Percentiles rank a stretch among this genome's conserved stretches.
phyloP scores from a whole-genome alignment of 257 asterid species.

The Capsicum baccatum region DNA sequence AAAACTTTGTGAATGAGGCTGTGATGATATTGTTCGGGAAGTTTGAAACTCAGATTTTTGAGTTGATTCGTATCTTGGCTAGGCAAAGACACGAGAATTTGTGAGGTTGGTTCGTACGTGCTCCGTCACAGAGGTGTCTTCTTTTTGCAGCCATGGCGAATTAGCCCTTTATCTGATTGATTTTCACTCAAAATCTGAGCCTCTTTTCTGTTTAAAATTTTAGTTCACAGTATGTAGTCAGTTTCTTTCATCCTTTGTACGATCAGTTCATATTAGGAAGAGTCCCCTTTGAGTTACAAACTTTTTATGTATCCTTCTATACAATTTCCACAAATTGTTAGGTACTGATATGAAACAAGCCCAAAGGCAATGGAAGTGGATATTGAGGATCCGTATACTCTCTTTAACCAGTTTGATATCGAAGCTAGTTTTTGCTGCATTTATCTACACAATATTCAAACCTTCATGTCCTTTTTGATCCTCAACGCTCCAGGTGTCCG shows the following conservation, averaged over 20 bases:
- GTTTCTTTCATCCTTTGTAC: background rate
- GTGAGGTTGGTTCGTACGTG: background rate
- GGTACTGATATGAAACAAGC: background rate
- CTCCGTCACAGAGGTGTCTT: background rate
- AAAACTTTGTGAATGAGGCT: slow-evolving; percentile 8
- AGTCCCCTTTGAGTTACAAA: background rate
- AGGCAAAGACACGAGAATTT: slow-evolving; percentile 27
- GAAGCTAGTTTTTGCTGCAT: slow-evolving; percentile 20
- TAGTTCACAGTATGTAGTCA: background rate
- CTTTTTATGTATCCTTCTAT: background rate
- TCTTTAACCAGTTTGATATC: background rate
- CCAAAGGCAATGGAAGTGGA: background rate
- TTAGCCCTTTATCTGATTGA: slow-evolving; percentile 13
- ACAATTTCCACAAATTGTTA: background rate
- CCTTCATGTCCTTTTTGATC: slow-evolving; percentile 7
- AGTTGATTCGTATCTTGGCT: slow-evolving; percentile 38
- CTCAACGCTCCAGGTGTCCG: background rate
- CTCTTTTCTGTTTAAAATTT: background rate
- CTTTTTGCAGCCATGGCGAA: slow-evolving; percentile 14
- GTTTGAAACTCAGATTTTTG: background rate
- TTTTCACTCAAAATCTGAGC: slow-evolving; percentile 1
- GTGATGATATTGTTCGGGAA: slow-evolving; percentile 7
- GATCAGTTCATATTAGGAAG: slow-evolving; percentile 7
- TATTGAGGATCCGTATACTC: background rate
- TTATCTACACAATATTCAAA: background rate